Evolutionary conservation across 164 flowering plant genomes (phyloP).

Genomic region (Vitis rotundifolia): DNA sequence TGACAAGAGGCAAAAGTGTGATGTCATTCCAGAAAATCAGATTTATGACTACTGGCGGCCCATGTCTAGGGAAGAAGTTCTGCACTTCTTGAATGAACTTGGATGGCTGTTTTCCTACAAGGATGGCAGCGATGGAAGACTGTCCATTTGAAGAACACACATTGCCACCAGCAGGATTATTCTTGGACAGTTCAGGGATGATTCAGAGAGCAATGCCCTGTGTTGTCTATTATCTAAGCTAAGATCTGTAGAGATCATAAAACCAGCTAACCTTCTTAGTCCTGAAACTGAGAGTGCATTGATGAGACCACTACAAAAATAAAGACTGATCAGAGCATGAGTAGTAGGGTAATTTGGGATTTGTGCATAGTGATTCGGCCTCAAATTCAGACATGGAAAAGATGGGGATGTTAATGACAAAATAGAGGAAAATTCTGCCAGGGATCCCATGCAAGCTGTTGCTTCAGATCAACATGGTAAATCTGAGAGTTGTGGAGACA

Average conservation of each 20-base stretch:
- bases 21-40: too few relatives aligned
- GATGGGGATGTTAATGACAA: conserved; percentile 21
- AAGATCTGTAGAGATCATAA: conserved; percentile 93
- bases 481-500: conserved; percentile 17
- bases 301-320: too few relatives aligned
- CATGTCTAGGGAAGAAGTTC: too few relatives aligned
- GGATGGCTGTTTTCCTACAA: too few relatives aligned
- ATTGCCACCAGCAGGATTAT: conserved; percentile 82
- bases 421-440: conserved; percentile 11
- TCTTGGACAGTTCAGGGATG: conserved; percentile 92
- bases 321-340: too few relatives aligned
- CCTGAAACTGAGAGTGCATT: conserved; percentile 78
- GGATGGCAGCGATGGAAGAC: conserved; percentile 73
- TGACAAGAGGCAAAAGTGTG: too few relatives aligned
- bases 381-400: too few relatives aligned
- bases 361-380: too few relatives aligned
- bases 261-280: conserved; percentile 76
- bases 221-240: conserved; percentile 73
- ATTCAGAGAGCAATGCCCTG: conserved; percentile 73
- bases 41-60: too few relatives aligned
- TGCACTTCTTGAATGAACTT: too few relatives aligned
- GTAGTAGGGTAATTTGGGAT: too few relatives aligned
- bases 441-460: too few relatives aligned
- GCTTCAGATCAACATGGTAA: conserved; percentile 24
- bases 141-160: conserved; percentile 26